Percentiles rank a stretch among this genome's conserved stretches.
These are phyloP conservation scores for Uncinocarpus reesii DNA, from an alignment of 2,329 filamentous ascomycete species.

Conservation along the genomic window DNA sequence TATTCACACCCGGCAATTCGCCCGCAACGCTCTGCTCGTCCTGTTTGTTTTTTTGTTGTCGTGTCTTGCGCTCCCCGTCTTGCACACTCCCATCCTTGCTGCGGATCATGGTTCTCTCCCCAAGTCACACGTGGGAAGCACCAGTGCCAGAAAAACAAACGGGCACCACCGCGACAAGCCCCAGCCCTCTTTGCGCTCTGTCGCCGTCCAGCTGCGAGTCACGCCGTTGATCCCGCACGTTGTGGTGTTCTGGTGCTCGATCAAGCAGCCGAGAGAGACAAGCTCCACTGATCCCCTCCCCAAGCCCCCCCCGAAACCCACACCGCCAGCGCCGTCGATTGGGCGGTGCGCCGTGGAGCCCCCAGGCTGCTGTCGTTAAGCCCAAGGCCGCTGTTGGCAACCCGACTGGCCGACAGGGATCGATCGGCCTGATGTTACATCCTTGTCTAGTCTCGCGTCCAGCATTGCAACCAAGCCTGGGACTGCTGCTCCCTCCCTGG, in stretches of 20 bases:
- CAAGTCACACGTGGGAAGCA: conserved; percentile 9
- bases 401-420: conserved; percentile 10
- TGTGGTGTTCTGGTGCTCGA: no score
- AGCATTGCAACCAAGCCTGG: not conserved
- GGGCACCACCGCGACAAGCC: not conserved
- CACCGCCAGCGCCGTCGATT: not conserved
- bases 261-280: not conserved
- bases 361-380: not conserved
- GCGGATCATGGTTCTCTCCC: conserved; percentile 11
- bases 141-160: conserved; percentile 5
- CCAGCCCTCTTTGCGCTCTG: not conserved
- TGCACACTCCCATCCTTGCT: conserved; percentile 7
- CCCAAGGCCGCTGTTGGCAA: conserved; percentile 1
- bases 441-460: conserved; percentile 12
- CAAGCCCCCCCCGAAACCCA: not conserved
- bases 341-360: conserved; percentile 8
- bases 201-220: no score
- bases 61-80: not conserved
- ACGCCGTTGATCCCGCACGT: no score
- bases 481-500: conserved; percentile 6
- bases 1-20: not conserved
- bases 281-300: conserved; percentile 9
- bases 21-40: not conserved
- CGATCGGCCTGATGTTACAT: conserved; percentile 10
- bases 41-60: conserved; percentile 2